Percentiles rank a stretch among this genome's conserved stretches.
Evolutionary conservation across 352 stramenopile species (phyloP).

Genomic region (Pythium guiyangense): DNA sequence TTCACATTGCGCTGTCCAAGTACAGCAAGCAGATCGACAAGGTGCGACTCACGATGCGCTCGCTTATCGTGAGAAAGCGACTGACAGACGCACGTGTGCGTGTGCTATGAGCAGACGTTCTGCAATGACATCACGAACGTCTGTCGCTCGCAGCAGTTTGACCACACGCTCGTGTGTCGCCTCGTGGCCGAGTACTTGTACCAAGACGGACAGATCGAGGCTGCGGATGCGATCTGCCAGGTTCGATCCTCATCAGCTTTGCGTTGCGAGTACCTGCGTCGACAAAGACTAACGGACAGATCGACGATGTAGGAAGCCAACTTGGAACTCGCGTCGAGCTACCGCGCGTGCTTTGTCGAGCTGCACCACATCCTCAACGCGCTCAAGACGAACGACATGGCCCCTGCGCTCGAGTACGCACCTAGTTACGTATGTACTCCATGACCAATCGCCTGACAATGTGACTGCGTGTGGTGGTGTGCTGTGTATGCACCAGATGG

Average conservation of each 20-base stretch:
- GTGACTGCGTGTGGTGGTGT: slow-evolving; percentile 1
- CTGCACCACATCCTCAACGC: slow-evolving; percentile 61
- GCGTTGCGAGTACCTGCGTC: too few species aligned
- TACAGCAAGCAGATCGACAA: slow-evolving; percentile 82
- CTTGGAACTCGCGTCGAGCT: slow-evolving; percentile 42
- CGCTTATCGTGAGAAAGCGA: background rate
- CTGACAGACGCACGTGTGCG: background rate
- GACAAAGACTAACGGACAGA: background rate
- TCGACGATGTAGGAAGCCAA: slow-evolving; percentile 40
- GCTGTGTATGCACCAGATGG: slow-evolving; percentile 36
- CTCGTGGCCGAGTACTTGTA: slow-evolving; percentile 78
- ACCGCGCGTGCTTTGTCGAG: slow-evolving; percentile 64
- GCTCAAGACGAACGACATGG: slow-evolving; percentile 60
- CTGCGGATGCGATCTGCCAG: slow-evolving; percentile 64
- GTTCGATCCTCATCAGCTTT: too few species aligned
- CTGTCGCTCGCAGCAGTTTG: slow-evolving; percentile 50
- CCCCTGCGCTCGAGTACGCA: slow-evolving; percentile 58
- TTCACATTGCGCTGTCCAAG: slow-evolving; percentile 70
- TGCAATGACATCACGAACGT: slow-evolving; percentile 66
- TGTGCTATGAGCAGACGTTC: slow-evolving; percentile 30
- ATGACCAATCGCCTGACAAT: too few species aligned
- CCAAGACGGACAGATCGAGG: slow-evolving; percentile 71
- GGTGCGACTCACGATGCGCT: slow-evolving; percentile 19
- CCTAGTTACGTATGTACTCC: too few species aligned
- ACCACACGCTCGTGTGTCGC: slow-evolving; percentile 58